These are phyloP conservation scores for Micractinium sp. DNA, from an alignment of 139 green algal genomes.

Conservation along the genomic window DNA sequence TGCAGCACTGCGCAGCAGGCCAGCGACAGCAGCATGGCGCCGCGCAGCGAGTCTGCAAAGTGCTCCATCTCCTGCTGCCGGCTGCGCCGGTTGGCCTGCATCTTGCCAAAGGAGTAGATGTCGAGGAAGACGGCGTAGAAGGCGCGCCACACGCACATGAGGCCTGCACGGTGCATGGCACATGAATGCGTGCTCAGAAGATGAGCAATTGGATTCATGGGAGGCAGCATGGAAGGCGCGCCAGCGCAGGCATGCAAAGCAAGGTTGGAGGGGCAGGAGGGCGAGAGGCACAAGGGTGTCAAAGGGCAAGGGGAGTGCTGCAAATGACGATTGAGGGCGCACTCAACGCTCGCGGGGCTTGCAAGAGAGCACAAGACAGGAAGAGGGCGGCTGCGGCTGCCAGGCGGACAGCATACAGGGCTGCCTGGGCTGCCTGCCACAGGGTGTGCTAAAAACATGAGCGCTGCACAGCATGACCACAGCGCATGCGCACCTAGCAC, in stretches of 20 bases:
- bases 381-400: too few relatives aligned
- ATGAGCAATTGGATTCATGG: slow-evolving; percentile 62
- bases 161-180: slow-evolving; percentile 22
- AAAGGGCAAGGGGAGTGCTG: neutral
- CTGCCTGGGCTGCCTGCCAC: too few relatives aligned
- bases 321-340: neutral
- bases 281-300: neutral
- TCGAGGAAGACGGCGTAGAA: slow-evolving; percentile 79
- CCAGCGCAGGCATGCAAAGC: too few relatives aligned
- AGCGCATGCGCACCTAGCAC: slow-evolving; percentile 55
- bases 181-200: neutral
- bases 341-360: too few relatives aligned
- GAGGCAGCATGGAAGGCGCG: slow-evolving; percentile 70
- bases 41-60: slow-evolving; percentile 52
- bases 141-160: slow-evolving; percentile 75
- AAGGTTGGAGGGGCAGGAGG: neutral
- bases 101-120: slow-evolving; percentile 47
- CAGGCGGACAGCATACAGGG: too few relatives aligned
- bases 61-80: slow-evolving; percentile 36
- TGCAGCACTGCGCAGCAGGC: slow-evolving; percentile 45
- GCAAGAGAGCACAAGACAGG: too few relatives aligned
- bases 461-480: neutral
- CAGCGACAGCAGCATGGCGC: slow-evolving; percentile 43
- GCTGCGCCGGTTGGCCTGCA: slow-evolving; percentile 25
- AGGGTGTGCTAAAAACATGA: too few relatives aligned